Percentiles rank a stretch among this genome's conserved stretches.
Evolutionary conservation across 2,329 filamentous ascomycete genomes (phyloP).

Genomic region (Phaeosphaeria sp.): DNA sequence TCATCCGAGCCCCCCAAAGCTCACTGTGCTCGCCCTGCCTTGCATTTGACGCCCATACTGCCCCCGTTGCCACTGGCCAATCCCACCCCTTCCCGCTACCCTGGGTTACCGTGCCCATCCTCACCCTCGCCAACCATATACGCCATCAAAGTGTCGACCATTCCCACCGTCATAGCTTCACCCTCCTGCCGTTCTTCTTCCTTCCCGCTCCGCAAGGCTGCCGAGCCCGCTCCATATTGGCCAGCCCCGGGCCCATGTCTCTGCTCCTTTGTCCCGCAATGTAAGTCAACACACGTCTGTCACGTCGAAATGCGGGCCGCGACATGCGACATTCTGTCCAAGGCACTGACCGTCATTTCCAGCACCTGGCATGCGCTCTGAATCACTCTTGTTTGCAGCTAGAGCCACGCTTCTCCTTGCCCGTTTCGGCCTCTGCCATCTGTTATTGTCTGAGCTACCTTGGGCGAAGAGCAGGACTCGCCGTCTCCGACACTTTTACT

Average conservation of each 20-base stretch:
- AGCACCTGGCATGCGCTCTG: slow-evolving; percentile 46
- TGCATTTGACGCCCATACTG: slow-evolving; percentile 35
- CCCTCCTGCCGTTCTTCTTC: slow-evolving; percentile 26
- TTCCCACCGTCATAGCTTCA: slow-evolving; percentile 41
- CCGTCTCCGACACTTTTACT: slow-evolving; percentile 39
- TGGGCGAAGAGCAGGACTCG: slow-evolving; percentile 36
- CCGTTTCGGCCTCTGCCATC: slow-evolving; percentile 39
- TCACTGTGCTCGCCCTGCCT: slow-evolving; percentile 36
- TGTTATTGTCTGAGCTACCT: slow-evolving; percentile 35
- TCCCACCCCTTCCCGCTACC: slow-evolving; percentile 32
- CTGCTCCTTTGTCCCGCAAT: slow-evolving; percentile 43
- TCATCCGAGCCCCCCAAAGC: slow-evolving; percentile 34
- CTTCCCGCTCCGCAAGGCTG: slow-evolving; percentile 33
- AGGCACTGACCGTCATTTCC: slow-evolving; percentile 42
- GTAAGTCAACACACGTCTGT: slow-evolving; percentile 43
- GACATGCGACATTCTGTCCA: slow-evolving; percentile 40
- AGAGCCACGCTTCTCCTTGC: slow-evolving; percentile 33
- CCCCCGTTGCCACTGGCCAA: slow-evolving; percentile 25
- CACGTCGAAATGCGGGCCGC: slow-evolving; percentile 41
- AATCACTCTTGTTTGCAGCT: slow-evolving; percentile 41
- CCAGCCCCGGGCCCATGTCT: slow-evolving; percentile 39
- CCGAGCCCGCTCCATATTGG: slow-evolving; percentile 34
- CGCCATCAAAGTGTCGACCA: slow-evolving; percentile 32
- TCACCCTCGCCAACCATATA: slow-evolving; percentile 18
- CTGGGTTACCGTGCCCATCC: slow-evolving; percentile 32